Evolutionary conservation across 2,329 filamentous ascomycete species (phyloP), one percentile per base, ranked within the genome.

Genomic region (Albifimbria verrucaria): DNA sequence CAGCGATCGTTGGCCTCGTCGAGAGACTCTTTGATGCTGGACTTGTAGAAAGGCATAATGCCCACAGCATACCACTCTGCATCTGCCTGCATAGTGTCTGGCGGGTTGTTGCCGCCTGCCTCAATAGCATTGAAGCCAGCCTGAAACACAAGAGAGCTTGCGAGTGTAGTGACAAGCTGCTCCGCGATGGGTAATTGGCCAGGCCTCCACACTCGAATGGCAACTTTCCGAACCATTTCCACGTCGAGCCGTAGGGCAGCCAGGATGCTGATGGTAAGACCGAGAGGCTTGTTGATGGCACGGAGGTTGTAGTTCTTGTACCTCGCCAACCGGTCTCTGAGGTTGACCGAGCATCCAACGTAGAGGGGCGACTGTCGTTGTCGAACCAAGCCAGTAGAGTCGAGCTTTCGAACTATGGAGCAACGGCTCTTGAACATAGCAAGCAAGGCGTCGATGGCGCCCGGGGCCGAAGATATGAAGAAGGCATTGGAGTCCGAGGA

Each of bases 101-200:
- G n/a, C n/a, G n/a, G n/a, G n/a, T n/a, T n/a, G 39, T 43, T 53
- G 2, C 49, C 55, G 6, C 52, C 55, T 5, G 43, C 43, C 36
- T 56, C 52, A 5, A n/a, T 42, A 1, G 50, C 50, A 21, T 58
- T 58, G 50, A 58, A 58, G 6, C 56, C 56, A 9, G 53, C 17
- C 32, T 54, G 53, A 15, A 24, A 51, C 5, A 58, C 44, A 2
- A 58, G 25, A 1, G 51, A 54, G 4, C 54, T 48, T 2, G 41
- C 56, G 12, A 58, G 11, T 2, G 52, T 57, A 1, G 48, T 36
- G 4, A 58, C 18, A 17, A 58, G 54, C 39, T 52, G 51, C 45
- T 58, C 56, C 3, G 52, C 56, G 2, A 58, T 7, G 1, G 47
- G 22, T 7, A 58, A 26, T 20, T 58, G 56, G 2, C 46, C 28